These are phyloP conservation scores for Larix sibirica DNA, from an alignment of 83 land plant species.

Conservation along the genomic window DNA sequence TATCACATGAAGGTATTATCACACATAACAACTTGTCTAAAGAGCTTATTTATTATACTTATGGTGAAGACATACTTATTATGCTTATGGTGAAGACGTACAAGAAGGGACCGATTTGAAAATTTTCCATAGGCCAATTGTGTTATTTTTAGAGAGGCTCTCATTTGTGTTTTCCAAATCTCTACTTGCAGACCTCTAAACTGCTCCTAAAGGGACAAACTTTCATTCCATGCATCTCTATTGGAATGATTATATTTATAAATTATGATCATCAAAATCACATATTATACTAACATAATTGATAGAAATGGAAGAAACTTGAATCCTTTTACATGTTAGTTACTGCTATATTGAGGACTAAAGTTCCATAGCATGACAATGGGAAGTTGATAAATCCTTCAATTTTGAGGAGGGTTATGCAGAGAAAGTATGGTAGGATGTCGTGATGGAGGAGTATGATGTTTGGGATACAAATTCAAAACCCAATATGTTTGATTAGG, in stretches of 20 bases:
- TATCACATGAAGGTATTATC: background rate
- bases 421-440: too few relatives aligned
- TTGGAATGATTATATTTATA: background rate
- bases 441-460: too few relatives aligned
- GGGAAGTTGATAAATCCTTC: too few relatives aligned
- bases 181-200: too few relatives aligned
- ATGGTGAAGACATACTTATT: background rate
- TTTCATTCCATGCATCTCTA: background rate
- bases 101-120: background rate
- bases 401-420: too few relatives aligned
- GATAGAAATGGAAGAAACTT: background rate
- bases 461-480: too few relatives aligned
- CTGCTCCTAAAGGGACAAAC: too few relatives aligned
- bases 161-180: too few relatives aligned
- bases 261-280: background rate
- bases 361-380: too few relatives aligned
- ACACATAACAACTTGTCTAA: background rate
- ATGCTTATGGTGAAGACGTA: slow-evolving; percentile 6
- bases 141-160: background rate
- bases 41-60: slow-evolving; percentile 4
- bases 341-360: too few relatives aligned
- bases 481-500: too few relatives aligned
- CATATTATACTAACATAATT: background rate
- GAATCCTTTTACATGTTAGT: too few relatives aligned
- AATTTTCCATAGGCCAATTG: background rate